Conservation (phyloP, 352 stramenopile species). For the Peronospora belbahrii region DNA sequence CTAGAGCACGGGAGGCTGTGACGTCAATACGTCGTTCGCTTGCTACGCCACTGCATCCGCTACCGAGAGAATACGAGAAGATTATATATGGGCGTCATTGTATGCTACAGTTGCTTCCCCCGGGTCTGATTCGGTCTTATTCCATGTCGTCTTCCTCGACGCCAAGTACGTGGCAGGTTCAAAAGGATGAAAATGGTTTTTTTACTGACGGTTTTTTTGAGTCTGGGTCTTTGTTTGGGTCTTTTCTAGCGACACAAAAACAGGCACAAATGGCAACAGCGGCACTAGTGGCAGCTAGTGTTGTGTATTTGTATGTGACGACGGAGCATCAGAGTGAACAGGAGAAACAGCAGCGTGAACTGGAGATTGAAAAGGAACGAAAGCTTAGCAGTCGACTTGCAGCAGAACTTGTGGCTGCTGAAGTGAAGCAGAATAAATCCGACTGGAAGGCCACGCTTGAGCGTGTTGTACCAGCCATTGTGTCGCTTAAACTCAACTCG, state of each 20-base stretch:
- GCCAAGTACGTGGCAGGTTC: conserved; percentile 18
- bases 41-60: neutral
- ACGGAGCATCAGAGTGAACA: conserved; percentile 34
- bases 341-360: conserved; percentile 50
- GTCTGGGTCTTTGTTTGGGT: too few relatives aligned
- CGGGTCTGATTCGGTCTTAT: conserved; percentile 4
- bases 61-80: too few relatives aligned
- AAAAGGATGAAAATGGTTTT: conserved; percentile 1
- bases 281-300: conserved; percentile 25
- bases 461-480: conserved; percentile 76
- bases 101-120: conserved; percentile 7
- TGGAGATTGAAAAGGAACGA: conserved; percentile 56
- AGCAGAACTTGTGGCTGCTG: conserved; percentile 57
- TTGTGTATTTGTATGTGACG: conserved; percentile 46
- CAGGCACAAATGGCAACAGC: conserved; percentile 20
- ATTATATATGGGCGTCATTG: too few relatives aligned
- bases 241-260: conserved; percentile 20
- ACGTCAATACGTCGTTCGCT: conserved; percentile 13
- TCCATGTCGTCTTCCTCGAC: conserved; percentile 13
- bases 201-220: neutral
- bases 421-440: conserved; percentile 51
- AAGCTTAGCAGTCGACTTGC: conserved; percentile 58
- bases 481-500: conserved; percentile 85
- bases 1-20: conserved; percentile 5
- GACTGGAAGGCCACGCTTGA: conserved; percentile 85